A percentile compares a stretch with the other conserved stretches of the same genome.
Evolutionary conservation across 2,329 filamentous ascomycete species (phyloP).

Genomic region (Rhytidhysteron rufulum): DNA sequence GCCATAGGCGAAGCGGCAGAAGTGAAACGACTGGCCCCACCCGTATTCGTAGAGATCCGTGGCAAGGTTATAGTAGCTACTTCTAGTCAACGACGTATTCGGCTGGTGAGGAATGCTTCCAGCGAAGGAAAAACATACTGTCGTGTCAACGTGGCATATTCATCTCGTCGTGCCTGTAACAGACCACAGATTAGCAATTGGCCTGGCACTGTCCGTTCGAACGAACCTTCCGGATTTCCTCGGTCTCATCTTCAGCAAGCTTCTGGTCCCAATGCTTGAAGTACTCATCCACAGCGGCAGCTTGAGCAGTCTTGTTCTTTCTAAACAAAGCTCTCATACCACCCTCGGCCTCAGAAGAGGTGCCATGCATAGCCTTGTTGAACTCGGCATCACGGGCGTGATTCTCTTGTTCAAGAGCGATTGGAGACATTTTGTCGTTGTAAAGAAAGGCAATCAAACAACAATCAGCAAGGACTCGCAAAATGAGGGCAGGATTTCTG

Average conservation of each 20-base stretch:
- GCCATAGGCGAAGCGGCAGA: conserved; percentile 85
- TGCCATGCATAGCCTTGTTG: conserved; percentile 81
- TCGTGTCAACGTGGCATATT: conserved; percentile 90
- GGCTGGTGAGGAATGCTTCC: too few species aligned
- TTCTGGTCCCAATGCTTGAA: conserved; percentile 98
- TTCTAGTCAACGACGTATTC: too few species aligned
- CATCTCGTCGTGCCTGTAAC: conserved; percentile 70
- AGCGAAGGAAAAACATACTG: conserved; percentile 64
- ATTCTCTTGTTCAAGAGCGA: conserved; percentile 73
- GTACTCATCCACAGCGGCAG: conserved; percentile 83
- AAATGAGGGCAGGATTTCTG: background rate
- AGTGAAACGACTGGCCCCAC: conserved; percentile 96
- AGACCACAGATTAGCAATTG: conserved; percentile 13
- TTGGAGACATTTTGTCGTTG: conserved; percentile 47
- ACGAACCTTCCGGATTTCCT: conserved; percentile 71
- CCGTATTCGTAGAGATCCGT: conserved; percentile 96
- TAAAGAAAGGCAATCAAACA: too few species aligned
- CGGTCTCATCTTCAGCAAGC: conserved; percentile 72
- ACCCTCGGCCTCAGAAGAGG: conserved; percentile 64
- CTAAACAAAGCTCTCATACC: conserved; percentile 79
- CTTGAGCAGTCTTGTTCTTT: conserved; percentile 76
- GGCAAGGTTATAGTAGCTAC: conserved; percentile 92
- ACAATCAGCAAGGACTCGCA: too few species aligned
- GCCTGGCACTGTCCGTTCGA: conserved; percentile 4
- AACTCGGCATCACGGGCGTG: conserved; percentile 83